Evolutionary conservation across 2,329 filamentous ascomycete species (phyloP).

Genomic region (Aspergillus piperis): DNA sequence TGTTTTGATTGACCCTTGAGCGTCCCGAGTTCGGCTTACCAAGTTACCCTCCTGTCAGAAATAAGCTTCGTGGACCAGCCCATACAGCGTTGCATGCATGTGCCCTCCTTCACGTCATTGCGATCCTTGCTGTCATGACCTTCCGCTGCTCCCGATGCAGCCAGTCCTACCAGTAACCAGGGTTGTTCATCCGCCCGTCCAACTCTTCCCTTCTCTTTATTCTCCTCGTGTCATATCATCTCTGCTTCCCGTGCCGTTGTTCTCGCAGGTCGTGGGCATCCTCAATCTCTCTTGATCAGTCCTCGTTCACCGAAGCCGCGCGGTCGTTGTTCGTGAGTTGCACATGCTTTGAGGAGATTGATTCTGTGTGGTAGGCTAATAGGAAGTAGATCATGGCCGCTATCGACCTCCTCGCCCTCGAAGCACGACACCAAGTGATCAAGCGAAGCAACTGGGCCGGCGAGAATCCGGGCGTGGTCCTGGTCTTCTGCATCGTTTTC

Average conservation of each 20-base stretch:
- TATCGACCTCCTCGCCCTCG: slow-evolving; percentile 27
- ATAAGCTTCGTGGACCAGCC: slow-evolving; percentile 15
- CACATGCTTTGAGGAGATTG: neutral
- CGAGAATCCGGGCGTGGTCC: slow-evolving; percentile 60
- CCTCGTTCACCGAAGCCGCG: neutral
- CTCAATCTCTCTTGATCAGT: neutral
- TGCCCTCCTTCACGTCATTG: slow-evolving; percentile 20
- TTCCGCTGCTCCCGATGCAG: slow-evolving; percentile 14
- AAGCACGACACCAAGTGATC: slow-evolving; percentile 38
- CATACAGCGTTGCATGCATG: slow-evolving; percentile 15
- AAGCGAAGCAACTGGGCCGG: slow-evolving; percentile 56
- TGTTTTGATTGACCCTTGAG: neutral
- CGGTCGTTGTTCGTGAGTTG: neutral
- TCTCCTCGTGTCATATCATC: neutral
- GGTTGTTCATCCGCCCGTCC: neutral
- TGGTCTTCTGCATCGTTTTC: slow-evolving; percentile 64
- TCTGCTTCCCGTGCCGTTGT: neutral
- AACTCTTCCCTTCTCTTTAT: neutral
- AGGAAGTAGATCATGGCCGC: slow-evolving; percentile 26
- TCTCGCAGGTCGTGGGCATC: neutral
- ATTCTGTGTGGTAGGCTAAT: neutral
- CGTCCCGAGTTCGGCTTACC: neutral
- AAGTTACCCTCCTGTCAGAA: neutral
- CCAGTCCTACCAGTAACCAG: neutral
- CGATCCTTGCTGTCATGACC: slow-evolving; percentile 8